These are phyloP conservation scores for Elymus sibiricus DNA, from an alignment of 176 grass and related monocot species.

Conservation along the genomic window DNA sequence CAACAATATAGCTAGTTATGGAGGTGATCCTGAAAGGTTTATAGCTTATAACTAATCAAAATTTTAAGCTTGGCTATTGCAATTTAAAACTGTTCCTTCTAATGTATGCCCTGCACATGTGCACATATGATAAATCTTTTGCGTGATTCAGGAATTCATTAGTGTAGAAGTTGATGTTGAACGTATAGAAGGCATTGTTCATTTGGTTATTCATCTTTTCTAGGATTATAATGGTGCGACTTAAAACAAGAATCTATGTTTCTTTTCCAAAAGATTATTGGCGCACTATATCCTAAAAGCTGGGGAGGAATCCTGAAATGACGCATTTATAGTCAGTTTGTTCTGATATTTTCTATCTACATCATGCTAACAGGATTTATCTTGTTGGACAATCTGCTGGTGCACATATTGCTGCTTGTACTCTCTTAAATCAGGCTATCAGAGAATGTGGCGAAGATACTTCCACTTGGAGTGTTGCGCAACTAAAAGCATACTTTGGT, in stretches of 20 bases:
- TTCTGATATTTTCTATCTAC: slow-evolving; percentile 26
- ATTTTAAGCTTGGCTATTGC: neutral
- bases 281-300: neutral
- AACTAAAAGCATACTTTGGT: slow-evolving; percentile 91
- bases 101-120: neutral
- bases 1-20: slow-evolving; percentile 77
- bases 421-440: slow-evolving; percentile 78
- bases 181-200: neutral
- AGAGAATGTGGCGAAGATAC: slow-evolving; percentile 75
- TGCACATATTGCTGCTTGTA: slow-evolving; percentile 90
- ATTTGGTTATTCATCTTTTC: neutral
- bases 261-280: slow-evolving; percentile 10
- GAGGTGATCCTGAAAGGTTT: slow-evolving; percentile 87
- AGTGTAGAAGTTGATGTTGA: neutral
- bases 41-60: slow-evolving; percentile 13
- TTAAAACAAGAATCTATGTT: neutral
- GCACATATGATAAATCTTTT: neutral
- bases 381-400: slow-evolving; percentile 95
- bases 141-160: neutral
- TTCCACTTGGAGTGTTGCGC: slow-evolving; percentile 71
- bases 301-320: neutral
- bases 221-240: neutral
- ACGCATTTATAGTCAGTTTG: neutral
- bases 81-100: neutral
- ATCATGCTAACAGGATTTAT: slow-evolving; percentile 67